Evolutionary conservation across 1,284 basidiomycete genomes (phyloP), one percentile per base, ranked within the genome.

Genomic region (Leccinum holopus): DNA sequence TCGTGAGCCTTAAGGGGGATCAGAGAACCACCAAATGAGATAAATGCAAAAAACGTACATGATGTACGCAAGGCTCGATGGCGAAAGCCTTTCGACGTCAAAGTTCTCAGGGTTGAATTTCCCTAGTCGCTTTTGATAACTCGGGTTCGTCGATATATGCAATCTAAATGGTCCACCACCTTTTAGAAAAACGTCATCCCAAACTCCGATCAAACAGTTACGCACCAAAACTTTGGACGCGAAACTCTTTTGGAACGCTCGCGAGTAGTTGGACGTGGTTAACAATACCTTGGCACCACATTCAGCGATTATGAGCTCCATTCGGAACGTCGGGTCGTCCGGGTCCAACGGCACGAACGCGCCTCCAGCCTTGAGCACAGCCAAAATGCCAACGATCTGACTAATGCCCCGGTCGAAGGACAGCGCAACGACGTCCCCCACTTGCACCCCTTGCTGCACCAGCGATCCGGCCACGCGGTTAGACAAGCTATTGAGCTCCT

Each of bases 361-460:
- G 7, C 69, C 70, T 55, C 75, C 75, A 25, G 75, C 69, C 58
- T 77, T 77, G 55, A 76, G 70, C 49, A 74, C 68, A 1, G 74
- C 72, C 49, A 77, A 63, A 55, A 74, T 65, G 53, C 66, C 75
- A n/a, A 75, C 53, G 14, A 76, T 67, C 54, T 74, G 72, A 56
- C 65, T 66, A 28, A 73, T 67, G 14, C 70, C 68, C 25, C 72
- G 70, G 11, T 74, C 68, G 41, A 75, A 70, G 59, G 67, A 75
- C n/a, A 75, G 59, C 3, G 74, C 69, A 14, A 73, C 59, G 18
- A 76, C 59, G 58, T 70, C 72, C 37, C 74, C 72, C 1, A 39
- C 7, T 7, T 30, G 28, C 7, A 30, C 28, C 28, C 28, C 28
- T 30, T 30, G 28, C 28, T 30, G 28, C 28, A 8, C 28, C 28